Evolutionary conservation across 23 red algal genomes (phyloP).

Genomic region (Gracilaria domingensis): DNA sequence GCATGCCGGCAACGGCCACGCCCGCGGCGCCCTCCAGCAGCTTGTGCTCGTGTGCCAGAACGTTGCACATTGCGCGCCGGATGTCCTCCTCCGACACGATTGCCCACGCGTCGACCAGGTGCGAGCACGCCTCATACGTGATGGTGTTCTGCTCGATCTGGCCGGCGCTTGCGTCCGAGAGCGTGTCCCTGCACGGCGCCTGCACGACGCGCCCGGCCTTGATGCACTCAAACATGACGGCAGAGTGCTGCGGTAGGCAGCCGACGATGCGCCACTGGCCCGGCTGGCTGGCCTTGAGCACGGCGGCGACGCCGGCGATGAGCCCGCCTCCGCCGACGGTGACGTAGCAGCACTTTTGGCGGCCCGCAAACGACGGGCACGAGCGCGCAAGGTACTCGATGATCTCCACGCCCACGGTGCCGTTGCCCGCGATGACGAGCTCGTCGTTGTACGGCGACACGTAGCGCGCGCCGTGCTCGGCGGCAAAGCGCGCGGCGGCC

Average conservation of each 20-base stretch:
- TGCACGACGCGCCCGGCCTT: constrained; percentile 34
- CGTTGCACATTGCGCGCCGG: constrained; percentile 35
- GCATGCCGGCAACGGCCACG: constrained; percentile 54
- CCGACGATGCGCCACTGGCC: constrained; percentile 67
- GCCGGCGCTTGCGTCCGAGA: constrained; percentile 78
- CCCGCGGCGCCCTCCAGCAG: constrained; percentile 72
- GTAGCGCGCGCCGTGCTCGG: not conserved
- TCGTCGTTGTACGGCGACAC: constrained; percentile 70
- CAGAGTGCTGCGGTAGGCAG: constrained; percentile 64
- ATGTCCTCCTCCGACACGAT: constrained; percentile 74
- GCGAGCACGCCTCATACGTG: constrained; percentile 32
- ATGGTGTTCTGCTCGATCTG: constrained; percentile 57
- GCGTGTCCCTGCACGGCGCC: constrained; percentile 34
- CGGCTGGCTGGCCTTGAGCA: constrained; percentile 10
- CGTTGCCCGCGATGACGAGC: constrained; percentile 48
- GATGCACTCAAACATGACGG: constrained; percentile 71
- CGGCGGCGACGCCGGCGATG: constrained; percentile 53
- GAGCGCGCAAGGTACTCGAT: constrained; percentile 17
- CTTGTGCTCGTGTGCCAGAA: constrained; percentile 50
- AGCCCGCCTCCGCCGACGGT: constrained; percentile 79
- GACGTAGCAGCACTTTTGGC: constrained; percentile 60
- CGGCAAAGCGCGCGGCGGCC: constrained; percentile 40
- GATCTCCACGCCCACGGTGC: constrained; percentile 62
- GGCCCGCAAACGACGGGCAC: not conserved
- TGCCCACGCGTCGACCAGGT: constrained; percentile 64